phyloP scores from a whole-genome alignment of 139 green algal species.

The Asterochloris erici region DNA sequence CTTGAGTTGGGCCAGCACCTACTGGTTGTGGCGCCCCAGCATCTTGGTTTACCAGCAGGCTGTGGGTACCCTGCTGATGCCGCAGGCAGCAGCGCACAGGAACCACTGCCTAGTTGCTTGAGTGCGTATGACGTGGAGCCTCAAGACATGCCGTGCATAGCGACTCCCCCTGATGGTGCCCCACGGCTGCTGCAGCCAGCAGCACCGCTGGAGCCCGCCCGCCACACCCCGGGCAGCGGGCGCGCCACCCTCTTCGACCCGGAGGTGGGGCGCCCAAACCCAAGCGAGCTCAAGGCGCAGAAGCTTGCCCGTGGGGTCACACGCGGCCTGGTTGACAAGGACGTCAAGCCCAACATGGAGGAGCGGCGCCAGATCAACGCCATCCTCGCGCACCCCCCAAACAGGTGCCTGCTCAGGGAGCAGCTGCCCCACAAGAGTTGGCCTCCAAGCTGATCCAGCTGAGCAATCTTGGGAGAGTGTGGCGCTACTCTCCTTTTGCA shows the following conservation, averaged over 20 bases:
- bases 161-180: too few relatives aligned
- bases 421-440: too few relatives aligned
- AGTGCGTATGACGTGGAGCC: too few relatives aligned
- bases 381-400: conserved; percentile 46
- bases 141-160: too few relatives aligned
- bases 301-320: conserved; percentile 83
- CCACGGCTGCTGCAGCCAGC: not conserved
- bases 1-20: too few relatives aligned
- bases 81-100: not conserved
- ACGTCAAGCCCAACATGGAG: conserved; percentile 81
- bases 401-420: conserved; percentile 17
- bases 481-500: too few relatives aligned
- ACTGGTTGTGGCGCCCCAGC: not conserved
- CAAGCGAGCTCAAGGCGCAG: conserved; percentile 87
- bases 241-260: conserved; percentile 60
- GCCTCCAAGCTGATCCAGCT: too few relatives aligned
- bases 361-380: conserved; percentile 56
- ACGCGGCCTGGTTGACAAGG: conserved; percentile 61
- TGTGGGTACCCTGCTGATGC: conserved; percentile 21
- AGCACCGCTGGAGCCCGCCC: not conserved
- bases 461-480: too few relatives aligned
- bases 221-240: not conserved
- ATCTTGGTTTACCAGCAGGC: not conserved
- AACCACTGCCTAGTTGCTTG: too few relatives aligned
- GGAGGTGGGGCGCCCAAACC: conserved; percentile 80